phyloP scores from a whole-genome alignment of 331 rosid species.

The Telfairia occidentalis region DNA sequence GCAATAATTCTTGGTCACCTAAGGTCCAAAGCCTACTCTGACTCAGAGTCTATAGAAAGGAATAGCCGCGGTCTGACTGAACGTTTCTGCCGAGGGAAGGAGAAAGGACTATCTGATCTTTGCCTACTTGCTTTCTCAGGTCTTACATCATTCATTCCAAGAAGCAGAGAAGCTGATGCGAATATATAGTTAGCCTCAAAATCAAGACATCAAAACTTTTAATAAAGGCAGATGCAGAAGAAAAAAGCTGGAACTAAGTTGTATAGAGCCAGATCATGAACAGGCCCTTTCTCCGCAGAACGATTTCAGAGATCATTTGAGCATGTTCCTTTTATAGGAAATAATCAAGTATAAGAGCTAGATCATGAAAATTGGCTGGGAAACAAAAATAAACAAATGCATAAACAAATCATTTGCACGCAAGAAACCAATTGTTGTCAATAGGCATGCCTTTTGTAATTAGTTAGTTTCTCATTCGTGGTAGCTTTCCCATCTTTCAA shows the following conservation, averaged over 20 bases:
- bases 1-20: conserved; percentile 24
- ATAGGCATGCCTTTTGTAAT: neutral
- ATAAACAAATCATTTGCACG: neutral
- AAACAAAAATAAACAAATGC: neutral
- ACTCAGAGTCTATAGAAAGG: conserved; percentile 77
- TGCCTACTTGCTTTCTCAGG: conserved; percentile 54
- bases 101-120: conserved; percentile 76
- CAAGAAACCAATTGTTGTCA: neutral
- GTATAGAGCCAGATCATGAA: too few species aligned
- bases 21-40: conserved; percentile 47
- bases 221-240: neutral
- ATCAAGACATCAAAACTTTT: neutral
- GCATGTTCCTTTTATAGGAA: neutral
- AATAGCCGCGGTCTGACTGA: conserved; percentile 65
- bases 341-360: neutral
- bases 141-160: conserved; percentile 60
- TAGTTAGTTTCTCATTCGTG: neutral
- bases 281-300: too few species aligned
- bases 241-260: neutral
- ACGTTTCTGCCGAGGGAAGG: conserved; percentile 95
- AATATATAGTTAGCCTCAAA: neutral
- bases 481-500: neutral
- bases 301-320: neutral
- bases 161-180: conserved; percentile 75
- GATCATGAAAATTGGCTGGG: neutral